These are phyloP conservation scores for Pseudogymnoascus sp. DNA, from an alignment of 2,329 filamentous ascomycete species.

Conservation along the genomic window DNA sequence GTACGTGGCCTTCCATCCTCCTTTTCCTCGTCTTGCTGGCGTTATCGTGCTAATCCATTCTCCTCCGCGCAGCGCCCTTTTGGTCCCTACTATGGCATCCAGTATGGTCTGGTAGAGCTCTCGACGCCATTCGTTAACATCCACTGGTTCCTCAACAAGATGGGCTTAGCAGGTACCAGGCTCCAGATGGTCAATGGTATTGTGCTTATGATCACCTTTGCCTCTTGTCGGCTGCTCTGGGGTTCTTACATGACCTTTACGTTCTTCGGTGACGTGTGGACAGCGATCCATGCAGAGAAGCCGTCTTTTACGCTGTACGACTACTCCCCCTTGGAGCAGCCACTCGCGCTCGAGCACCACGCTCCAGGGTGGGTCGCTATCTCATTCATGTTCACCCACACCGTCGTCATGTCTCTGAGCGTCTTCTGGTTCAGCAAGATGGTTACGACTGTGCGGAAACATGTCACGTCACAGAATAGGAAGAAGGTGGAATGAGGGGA, in stretches of 20 bases:
- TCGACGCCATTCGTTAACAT: slow-evolving; percentile 77
- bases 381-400: slow-evolving; percentile 61
- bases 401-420: slow-evolving; percentile 66
- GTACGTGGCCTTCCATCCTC: slow-evolving; percentile 42
- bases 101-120: slow-evolving; percentile 78
- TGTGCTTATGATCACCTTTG: slow-evolving; percentile 61
- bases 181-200: slow-evolving; percentile 73
- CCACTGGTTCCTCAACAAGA: slow-evolving; percentile 85
- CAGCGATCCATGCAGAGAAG: slow-evolving; percentile 26
- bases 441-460: slow-evolving; percentile 39
- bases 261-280: slow-evolving; percentile 61
- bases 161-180: slow-evolving; percentile 64
- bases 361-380: slow-evolving; percentile 52
- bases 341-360: slow-evolving; percentile 23
- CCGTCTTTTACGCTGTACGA: slow-evolving; percentile 37
- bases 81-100: slow-evolving; percentile 68
- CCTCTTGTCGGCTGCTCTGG: slow-evolving; percentile 68
- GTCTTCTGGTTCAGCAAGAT: slow-evolving; percentile 80
- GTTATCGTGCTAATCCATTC: slow-evolving; percentile 7
- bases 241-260: slow-evolving; percentile 61
- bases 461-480: neutral
- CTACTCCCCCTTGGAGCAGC: slow-evolving; percentile 37
- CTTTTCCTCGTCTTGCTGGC: neutral
- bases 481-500: neutral
- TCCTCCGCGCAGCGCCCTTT: slow-evolving; percentile 56